phyloP scores from a whole-genome alignment of 2,329 filamentous ascomycete genomes.

The Calonectria crousiana region DNA sequence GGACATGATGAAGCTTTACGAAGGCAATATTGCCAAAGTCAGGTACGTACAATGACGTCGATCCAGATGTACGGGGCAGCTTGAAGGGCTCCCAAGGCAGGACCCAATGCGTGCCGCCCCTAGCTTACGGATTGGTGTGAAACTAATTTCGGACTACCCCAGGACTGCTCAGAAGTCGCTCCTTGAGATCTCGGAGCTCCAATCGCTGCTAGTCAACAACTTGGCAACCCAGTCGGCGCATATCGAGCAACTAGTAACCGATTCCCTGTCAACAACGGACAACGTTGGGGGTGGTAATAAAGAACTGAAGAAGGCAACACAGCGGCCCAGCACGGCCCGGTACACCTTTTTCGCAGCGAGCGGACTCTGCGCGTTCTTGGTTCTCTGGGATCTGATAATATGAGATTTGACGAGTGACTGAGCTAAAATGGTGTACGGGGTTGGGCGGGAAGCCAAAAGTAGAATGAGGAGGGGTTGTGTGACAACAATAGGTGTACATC shows the following conservation, averaged over 20 bases:
- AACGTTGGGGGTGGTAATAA: conserved; percentile 93
- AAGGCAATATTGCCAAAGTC: conserved; percentile 94
- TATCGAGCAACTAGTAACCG: conserved; percentile 88
- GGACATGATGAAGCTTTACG: conserved; percentile 92
- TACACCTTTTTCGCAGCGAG: conserved; percentile 86
- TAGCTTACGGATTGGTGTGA: conserved; percentile 17
- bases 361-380: conserved; percentile 78
- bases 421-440: conserved; percentile 11
- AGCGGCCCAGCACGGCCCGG: conserved; percentile 78
- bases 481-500: conserved; percentile 18
- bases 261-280: conserved; percentile 84
- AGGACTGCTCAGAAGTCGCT: conserved; percentile 92
- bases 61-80: not conserved
- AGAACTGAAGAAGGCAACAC: conserved; percentile 86
- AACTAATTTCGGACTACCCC: conserved; percentile 32
- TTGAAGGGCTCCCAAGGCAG: conserved; percentile 4
- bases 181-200: conserved; percentile 91
- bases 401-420: conserved; percentile 25
- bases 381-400: conserved; percentile 82
- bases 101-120: conserved; percentile 10
- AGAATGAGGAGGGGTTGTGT: conserved; percentile 9
- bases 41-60: conserved; percentile 70
- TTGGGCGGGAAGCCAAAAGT: conserved; percentile 11
- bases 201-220: conserved; percentile 89
- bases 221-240: conserved; percentile 87